Evolutionary conservation across 495 filamentous ascomycete genomes (phyloP), one percentile per base, ranked within the genome.

Genomic region (Neurospora sp.): DNA sequence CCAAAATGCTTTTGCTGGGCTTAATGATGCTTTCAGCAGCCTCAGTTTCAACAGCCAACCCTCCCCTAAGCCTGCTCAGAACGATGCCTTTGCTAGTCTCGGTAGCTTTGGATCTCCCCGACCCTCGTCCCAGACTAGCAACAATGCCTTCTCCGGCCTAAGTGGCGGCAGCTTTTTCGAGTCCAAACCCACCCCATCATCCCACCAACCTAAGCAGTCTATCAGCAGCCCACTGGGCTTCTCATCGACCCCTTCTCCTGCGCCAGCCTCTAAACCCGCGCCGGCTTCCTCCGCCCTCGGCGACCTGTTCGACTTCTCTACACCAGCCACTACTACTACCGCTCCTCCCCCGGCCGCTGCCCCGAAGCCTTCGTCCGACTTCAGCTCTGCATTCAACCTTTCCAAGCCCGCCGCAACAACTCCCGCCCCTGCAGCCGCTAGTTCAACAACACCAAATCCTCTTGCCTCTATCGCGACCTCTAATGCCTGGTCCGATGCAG

Each of bases 11-110:
- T 86, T 93, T 77, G 90, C 92, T 8, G 92, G 91, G 4, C 82
- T 99, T 70, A 90, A 92, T 73, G 94, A 97, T 83, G 93, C 94
- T 3, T 99, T 99, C 79, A 90, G 93, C 76, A 88, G 90, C 69
- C 82, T 99, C 24, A 92, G 89, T 75, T 94, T 99, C 79, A 81
- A 78, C 17, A 83, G 79, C 83, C 77, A 88, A 10, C 82, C 89
- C 34, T 84, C 89, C 4, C 83, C 90, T 78, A 87, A 81, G 77
- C 79, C 78, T 37, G 81, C 85, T 17, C 85, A 87, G 19, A 91
- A 90, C 10, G 84, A 86, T 74, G 82, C 94, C 10, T 98, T 98
- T 81, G 88, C 95, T 37, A 89, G 87, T 62, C 83, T 97, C 11
- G 86, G 89, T 71, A 88, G 82, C 80, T 88, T 91, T 78, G 85